Conservation (phyloP, 1,284 basidiomycete genomes). For the Cerioporus squamosus region DNA sequence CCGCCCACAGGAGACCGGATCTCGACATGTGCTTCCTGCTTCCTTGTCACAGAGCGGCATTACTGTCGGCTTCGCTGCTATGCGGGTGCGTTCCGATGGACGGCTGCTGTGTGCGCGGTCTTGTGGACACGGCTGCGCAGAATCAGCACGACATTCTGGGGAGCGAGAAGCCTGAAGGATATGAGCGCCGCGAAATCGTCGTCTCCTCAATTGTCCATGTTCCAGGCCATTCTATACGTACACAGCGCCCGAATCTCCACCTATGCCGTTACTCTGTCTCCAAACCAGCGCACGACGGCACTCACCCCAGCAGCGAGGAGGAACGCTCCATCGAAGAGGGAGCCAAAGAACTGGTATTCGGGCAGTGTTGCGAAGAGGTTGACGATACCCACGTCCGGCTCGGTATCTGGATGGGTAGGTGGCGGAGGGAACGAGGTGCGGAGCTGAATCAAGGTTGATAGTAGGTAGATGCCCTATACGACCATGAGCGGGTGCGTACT, state of each 20-base stretch:
- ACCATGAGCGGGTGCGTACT: background rate
- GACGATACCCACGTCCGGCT: conserved; percentile 28
- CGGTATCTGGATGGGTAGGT: conserved; percentile 28
- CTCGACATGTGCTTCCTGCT: too few species aligned
- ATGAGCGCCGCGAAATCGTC: background rate
- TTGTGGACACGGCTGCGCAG: too few species aligned
- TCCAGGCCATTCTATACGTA: background rate
- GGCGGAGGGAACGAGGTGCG: conserved; percentile 75
- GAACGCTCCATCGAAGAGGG: conserved; percentile 75
- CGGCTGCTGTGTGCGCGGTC: too few species aligned
- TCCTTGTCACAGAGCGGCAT: too few species aligned
- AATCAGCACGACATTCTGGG: too few species aligned
- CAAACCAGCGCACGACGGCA: conserved; percentile 53
- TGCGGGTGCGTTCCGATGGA: too few species aligned
- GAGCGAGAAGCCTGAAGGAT: background rate
- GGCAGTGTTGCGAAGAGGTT: conserved; percentile 79
- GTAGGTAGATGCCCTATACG: conserved; percentile 72
- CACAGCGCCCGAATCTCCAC: background rate
- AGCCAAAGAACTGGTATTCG: conserved; percentile 71
- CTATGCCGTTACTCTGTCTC: conserved; percentile 30
- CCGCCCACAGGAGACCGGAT: too few species aligned
- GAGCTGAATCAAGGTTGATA: conserved; percentile 78
- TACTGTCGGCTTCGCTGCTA: too few species aligned
- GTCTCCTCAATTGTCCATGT: background rate
- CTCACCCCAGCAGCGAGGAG: conserved; percentile 56